These are phyloP conservation scores for Linderina pennispora DNA, from an alignment of 192 early-diverging fungal genomes.

Conservation along the genomic window DNA sequence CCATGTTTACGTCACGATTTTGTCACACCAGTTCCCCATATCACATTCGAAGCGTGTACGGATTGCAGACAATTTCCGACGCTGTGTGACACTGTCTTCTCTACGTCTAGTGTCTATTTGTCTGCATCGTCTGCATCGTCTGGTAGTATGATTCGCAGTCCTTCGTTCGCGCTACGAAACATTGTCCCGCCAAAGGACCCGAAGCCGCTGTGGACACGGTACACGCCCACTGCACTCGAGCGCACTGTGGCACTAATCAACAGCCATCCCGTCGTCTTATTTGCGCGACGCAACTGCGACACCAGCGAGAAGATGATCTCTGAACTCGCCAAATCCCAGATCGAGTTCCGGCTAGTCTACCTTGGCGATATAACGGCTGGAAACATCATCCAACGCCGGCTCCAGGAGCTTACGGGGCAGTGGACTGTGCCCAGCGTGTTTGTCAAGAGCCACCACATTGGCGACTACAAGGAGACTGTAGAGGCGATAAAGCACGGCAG, in stretches of 20 bases:
- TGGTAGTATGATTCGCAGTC: slow-evolving; percentile 15
- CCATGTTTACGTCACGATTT: no score
- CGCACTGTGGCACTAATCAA: slow-evolving; percentile 22
- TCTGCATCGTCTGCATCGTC: no score
- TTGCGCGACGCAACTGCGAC: slow-evolving; percentile 18
- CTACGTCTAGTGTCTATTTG: no score
- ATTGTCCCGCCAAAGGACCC: slow-evolving; percentile 16
- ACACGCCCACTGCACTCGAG: slow-evolving; percentile 25
- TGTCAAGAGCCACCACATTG: slow-evolving; percentile 34
- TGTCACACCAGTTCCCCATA: no score
- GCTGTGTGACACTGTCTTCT: no score
- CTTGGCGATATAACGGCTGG: slow-evolving; percentile 18
- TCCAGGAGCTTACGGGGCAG: slow-evolving; percentile 32
- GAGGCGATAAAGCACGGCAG: slow-evolving; percentile 18
- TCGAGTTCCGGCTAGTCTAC: slow-evolving; percentile 18
- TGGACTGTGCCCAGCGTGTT: slow-evolving; percentile 39
- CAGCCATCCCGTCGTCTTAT: slow-evolving; percentile 28
- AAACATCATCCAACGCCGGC: slow-evolving; percentile 23
- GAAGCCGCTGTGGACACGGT: slow-evolving; percentile 19
- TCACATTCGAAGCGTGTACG: no score
- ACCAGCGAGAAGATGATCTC: slow-evolving; percentile 12
- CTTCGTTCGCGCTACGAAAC: slow-evolving; percentile 25
- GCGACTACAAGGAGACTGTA: slow-evolving; percentile 2
- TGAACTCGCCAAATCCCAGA: slow-evolving; percentile 1
- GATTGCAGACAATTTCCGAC: no score